Evolutionary conservation across 163 green algal genomes (phyloP).

Genomic region (Picocystis sp.): DNA sequence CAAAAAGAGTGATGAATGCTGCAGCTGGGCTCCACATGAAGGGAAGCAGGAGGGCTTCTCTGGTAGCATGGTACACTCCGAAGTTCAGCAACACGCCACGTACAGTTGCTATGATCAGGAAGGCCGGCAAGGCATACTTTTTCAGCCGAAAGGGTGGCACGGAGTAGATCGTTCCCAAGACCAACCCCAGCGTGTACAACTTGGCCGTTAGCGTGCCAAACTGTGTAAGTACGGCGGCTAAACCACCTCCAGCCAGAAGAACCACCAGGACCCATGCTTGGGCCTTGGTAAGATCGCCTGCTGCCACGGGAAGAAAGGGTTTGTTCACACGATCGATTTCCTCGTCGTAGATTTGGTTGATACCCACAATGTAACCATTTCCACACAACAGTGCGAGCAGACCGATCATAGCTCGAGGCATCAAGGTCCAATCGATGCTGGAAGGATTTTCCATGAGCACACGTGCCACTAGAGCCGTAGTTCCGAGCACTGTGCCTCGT

Average conservation of each 20-base stretch:
- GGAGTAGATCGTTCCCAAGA: constrained; percentile 90
- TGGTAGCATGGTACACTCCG: constrained; percentile 84
- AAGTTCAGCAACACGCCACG: constrained; percentile 97
- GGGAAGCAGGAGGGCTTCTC: constrained; percentile 56
- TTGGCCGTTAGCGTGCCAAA: constrained; percentile 77
- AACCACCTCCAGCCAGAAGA: constrained; percentile 29
- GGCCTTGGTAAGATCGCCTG: constrained; percentile 58
- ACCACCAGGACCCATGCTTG: constrained; percentile 59
- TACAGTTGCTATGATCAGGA: constrained; percentile 94
- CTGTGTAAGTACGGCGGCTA: constrained; percentile 50
- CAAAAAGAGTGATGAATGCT: constrained; percentile 90
- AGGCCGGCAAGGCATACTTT: constrained; percentile 75
- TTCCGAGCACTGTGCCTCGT: constrained; percentile 75
- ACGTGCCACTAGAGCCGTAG: constrained; percentile 20
- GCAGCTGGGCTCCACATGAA: constrained; percentile 22
- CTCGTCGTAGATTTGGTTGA: constrained; percentile 98
- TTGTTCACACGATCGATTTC: constrained; percentile 97
- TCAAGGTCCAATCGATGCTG: constrained; percentile 65
- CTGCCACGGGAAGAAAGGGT: constrained; percentile 87
- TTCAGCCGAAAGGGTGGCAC: constrained; percentile 89
- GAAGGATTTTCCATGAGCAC: constrained; percentile 28
- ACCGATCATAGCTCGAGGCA: constrained; percentile 61
- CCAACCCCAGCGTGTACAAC: constrained; percentile 83
- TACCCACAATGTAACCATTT: constrained; percentile 96
- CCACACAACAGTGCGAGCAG: constrained; percentile 72